Base-by-base conservation (phyloP, 306 rosid species). In the Cicer yamashitae region DNA sequence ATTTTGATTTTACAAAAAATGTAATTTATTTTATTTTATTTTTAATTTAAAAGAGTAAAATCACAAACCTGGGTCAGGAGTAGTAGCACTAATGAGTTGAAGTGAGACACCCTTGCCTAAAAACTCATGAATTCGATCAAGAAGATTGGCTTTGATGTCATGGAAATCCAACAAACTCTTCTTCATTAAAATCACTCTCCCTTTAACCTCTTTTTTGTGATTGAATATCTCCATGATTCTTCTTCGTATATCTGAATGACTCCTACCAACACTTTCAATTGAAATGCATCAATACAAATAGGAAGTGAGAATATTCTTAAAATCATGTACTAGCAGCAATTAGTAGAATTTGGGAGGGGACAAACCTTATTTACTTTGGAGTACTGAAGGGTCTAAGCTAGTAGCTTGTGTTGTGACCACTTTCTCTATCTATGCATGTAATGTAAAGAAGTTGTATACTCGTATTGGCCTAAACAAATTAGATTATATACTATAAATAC, bases 41-140 rank as follows among this genome's bases (percentile, higher is more conserved):
- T n/a, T n/a, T n/a, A n/a, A n/a, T n/a, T 25, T 25, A 25, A 25
- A 3, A 51, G 20, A 67, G 60, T 17, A 4, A 9, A 48, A 3
- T 30, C 4, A 30, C 5, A 30, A 15, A 93, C 97, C 96, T 84
- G 97, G 87, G 6, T 84, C 83, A 18, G 87, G 79, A 79, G 80
- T 75, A 57, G 38, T 74, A 11, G 93, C 75, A 82, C 91, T 90
- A 44, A 96, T 67, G 73, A 94, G 91, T 66, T 89, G 93, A 76
- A 94, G 47, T 54, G 97, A 89, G 51, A 94, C 96, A 43, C 97
- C 91, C 45, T 78, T 90, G n/a, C 99, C 96, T 1, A 90, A 8
- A 13, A 85, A 75, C 83, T 94, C 99, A 73, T 90, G 91, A 82
- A 94, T 62, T 50, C 96, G 82, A 84, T 94, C 97, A 22, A 92